A percentile compares a stretch with the other conserved stretches of the same genome.
Evolutionary conservation across 805 yeast genomes (phyloP).

Genomic region (Kurtzmaniella fragi): DNA sequence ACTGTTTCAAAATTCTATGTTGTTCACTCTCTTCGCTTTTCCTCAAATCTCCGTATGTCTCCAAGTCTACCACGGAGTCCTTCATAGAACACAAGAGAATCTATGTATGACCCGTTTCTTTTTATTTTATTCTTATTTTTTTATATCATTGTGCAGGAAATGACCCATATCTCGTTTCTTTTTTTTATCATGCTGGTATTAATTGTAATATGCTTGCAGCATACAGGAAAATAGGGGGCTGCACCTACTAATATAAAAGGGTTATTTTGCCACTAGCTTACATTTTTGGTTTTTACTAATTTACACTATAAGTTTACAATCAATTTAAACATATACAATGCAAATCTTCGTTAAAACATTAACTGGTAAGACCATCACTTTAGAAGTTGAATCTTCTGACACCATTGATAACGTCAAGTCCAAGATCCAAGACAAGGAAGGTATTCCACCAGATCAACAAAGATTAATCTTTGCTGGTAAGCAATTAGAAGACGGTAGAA

Average conservation of each 20-base stretch:
- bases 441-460: constrained; percentile 54
- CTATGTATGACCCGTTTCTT: constrained; percentile 5
- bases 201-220: constrained; percentile 1
- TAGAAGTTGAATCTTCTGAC: constrained; percentile 40
- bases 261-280: constrained; percentile 11
- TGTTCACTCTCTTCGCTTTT: no score
- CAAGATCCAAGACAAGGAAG: constrained; percentile 40
- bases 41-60: no score
- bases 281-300: background rate
- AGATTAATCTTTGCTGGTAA: constrained; percentile 94
- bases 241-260: constrained; percentile 12
- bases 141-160: constrained; percentile 1
- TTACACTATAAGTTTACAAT: constrained; percentile 5
- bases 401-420: constrained; percentile 41
- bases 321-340: constrained; percentile 9
- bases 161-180: constrained; percentile 2
- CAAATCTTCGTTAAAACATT: constrained; percentile 27
- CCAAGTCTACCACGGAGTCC: no score
- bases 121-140: no score
- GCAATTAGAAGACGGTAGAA: constrained; percentile 95
- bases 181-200: constrained; percentile 1
- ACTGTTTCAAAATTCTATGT: no score
- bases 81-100: background rate
- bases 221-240: constrained; percentile 3
- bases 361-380: constrained; percentile 27